Conservation (phyloP, 805 yeast genomes). For the Ogataea polymorpha region DNA sequence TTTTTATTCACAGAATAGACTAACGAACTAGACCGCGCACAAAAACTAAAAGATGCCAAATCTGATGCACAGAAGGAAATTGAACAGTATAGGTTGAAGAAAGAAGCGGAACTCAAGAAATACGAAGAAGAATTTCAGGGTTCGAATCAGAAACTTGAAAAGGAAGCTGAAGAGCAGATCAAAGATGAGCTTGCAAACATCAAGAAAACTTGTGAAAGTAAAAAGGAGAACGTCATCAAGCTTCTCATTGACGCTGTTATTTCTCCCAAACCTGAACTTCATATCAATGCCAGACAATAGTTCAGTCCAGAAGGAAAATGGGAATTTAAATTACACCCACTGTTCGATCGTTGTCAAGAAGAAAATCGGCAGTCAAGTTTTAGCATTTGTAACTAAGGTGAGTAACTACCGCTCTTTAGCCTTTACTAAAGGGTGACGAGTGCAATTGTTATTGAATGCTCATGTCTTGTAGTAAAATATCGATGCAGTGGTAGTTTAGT, state of each 20-base stretch:
- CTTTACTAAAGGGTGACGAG: too few species aligned
- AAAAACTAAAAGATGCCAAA: constrained; percentile 89
- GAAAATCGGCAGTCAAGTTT: too few species aligned
- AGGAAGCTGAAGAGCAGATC: constrained; percentile 74
- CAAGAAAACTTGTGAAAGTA: constrained; percentile 57
- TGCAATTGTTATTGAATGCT: too few species aligned
- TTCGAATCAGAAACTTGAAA: constrained; percentile 70
- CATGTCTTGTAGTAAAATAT: too few species aligned
- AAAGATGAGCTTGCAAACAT: constrained; percentile 67
- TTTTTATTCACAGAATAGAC: constrained; percentile 2
- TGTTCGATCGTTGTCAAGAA: too few species aligned
- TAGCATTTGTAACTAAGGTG: too few species aligned
- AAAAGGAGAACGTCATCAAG: constrained; percentile 66
- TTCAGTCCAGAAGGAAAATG: neutral
- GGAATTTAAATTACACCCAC: too few species aligned
- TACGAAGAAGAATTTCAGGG: constrained; percentile 73
- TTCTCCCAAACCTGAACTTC: constrained; percentile 78
- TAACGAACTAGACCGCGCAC: constrained; percentile 58
- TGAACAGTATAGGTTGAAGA: constrained; percentile 76
- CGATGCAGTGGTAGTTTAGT: too few species aligned
- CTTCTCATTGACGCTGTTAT: constrained; percentile 77
- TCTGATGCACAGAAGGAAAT: constrained; percentile 89
- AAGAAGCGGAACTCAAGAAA: constrained; percentile 76
- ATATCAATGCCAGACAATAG: constrained; percentile 47
- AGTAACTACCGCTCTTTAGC: too few species aligned